phyloP scores from a whole-genome alignment of 1,284 basidiomycete genomes.

The Austroboletus niveus region DNA sequence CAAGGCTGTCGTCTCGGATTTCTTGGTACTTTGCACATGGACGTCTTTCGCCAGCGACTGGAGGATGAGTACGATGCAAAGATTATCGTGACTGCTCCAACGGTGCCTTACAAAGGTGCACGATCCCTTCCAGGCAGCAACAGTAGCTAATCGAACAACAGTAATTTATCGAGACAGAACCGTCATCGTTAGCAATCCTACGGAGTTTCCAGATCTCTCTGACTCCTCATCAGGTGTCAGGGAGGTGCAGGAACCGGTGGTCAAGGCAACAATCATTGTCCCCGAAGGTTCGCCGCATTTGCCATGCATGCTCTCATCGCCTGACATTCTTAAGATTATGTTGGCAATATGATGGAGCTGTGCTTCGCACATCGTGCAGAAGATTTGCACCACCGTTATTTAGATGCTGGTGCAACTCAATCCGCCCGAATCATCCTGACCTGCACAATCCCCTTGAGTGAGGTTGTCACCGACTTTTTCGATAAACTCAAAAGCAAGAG shows the following conservation, averaged over 20 bases:
- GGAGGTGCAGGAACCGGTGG: conserved; percentile 85
- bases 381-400: conserved; percentile 73
- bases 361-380: conserved; percentile 81
- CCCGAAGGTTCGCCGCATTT: conserved; percentile 65
- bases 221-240: conserved; percentile 64
- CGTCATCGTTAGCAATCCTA: conserved; percentile 83
- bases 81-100: conserved; percentile 89
- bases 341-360: conserved; percentile 91
- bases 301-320: background rate
- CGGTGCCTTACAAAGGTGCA: conserved; percentile 87
- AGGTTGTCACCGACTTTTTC: conserved; percentile 93
- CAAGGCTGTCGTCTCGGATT: conserved; percentile 96
- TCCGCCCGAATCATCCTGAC: conserved; percentile 74
- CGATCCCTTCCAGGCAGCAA: conserved; percentile 1
- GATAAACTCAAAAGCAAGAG: conserved; percentile 88
- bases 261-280: conserved; percentile 90
- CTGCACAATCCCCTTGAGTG: conserved; percentile 81
- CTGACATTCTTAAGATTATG: conserved; percentile 53
- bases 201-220: conserved; percentile 83
- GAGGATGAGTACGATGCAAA: conserved; percentile 96
- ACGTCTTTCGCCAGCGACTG: conserved; percentile 92
- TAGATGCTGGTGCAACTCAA: conserved; percentile 58
- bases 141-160: conserved; percentile 31
- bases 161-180: conserved; percentile 75
- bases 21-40: conserved; percentile 95